Conservation (phyloP, 345 rosid species). For the Gossypium ekmanianum region DNA sequence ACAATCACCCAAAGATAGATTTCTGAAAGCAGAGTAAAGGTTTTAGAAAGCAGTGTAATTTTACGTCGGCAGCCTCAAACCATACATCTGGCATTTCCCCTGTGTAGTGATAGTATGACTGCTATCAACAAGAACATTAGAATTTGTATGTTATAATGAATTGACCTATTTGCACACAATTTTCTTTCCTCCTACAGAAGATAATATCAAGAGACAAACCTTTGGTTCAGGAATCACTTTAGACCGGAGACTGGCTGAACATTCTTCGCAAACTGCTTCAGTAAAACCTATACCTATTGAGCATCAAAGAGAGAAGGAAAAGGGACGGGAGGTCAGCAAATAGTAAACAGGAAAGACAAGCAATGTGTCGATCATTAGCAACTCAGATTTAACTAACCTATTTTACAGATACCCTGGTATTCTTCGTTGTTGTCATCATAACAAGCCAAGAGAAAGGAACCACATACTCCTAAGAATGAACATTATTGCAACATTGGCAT, state of each 20-base stretch:
- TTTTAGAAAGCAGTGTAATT: neutral
- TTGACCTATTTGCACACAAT: neutral
- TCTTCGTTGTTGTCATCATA: conserved; percentile 73
- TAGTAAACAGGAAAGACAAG: neutral
- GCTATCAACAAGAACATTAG: conserved; percentile 24
- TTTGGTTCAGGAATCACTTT: conserved; percentile 72
- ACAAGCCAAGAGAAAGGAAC: conserved; percentile 92
- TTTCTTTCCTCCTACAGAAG: conserved; percentile 9
- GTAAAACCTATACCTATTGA: conserved; percentile 81
- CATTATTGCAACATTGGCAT: conserved; percentile 17
- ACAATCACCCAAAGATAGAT: neutral
- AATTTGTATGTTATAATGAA: conserved; percentile 10
- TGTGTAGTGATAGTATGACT: conserved; percentile 71
- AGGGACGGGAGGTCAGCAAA: neutral
- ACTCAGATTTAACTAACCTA: conserved; percentile 46
- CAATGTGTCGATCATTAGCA: neutral
- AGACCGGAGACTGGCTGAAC: conserved; percentile 71
- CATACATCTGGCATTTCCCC: conserved; percentile 86
- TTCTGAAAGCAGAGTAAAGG: neutral
- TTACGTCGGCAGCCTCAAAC: conserved; percentile 91
- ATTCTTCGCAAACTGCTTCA: conserved; percentile 76
- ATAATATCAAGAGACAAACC: conserved; percentile 35
- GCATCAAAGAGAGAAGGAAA: conserved; percentile 12
- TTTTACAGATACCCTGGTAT: conserved; percentile 89
- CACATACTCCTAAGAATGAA: conserved; percentile 62